Evolutionary conservation across 2,329 filamentous ascomycete species (phyloP).

Genomic region (Zopfia rhizophila): DNA sequence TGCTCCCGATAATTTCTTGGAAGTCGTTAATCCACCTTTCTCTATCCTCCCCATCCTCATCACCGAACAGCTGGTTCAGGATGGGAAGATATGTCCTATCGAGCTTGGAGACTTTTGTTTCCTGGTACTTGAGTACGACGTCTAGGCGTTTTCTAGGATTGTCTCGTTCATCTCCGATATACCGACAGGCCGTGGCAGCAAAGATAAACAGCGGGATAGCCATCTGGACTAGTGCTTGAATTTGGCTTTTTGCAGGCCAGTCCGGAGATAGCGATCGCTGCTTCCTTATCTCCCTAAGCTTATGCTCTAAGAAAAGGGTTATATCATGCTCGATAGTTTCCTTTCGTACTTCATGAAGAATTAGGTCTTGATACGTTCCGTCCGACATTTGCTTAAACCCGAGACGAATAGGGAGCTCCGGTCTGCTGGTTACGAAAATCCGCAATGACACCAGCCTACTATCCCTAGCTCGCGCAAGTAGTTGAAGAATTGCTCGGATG

Average conservation of each 20-base stretch:
- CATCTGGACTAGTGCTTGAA: conserved; percentile 30
- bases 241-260: conserved; percentile 31
- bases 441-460: conserved; percentile 4
- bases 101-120: conserved; percentile 5
- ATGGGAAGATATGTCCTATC: conserved; percentile 21
- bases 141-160: conserved; percentile 17
- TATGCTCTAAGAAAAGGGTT: conserved; percentile 6
- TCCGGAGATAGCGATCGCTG: conserved; percentile 5
- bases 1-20: conserved; percentile 17
- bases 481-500: conserved; percentile 11
- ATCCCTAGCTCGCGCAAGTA: conserved; percentile 8
- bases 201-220: conserved; percentile 44
- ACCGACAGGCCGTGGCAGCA: conserved; percentile 30
- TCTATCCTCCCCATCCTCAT: conserved; percentile 3
- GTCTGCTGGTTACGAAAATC: conserved; percentile 19
- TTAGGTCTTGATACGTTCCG: conserved; percentile 14
- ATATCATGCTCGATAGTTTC: conserved; percentile 12
- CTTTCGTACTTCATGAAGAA: conserved; percentile 13
- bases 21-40: conserved; percentile 1
- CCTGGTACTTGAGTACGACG: background rate
- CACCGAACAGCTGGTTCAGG: conserved; percentile 9
- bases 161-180: conserved; percentile 3
- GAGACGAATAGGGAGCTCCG: conserved; percentile 21
- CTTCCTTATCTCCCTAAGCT: conserved; percentile 4
- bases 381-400: conserved; percentile 18